phyloP scores from a whole-genome alignment of 1,284 basidiomycete species.

The Leccinum angustisporum region DNA sequence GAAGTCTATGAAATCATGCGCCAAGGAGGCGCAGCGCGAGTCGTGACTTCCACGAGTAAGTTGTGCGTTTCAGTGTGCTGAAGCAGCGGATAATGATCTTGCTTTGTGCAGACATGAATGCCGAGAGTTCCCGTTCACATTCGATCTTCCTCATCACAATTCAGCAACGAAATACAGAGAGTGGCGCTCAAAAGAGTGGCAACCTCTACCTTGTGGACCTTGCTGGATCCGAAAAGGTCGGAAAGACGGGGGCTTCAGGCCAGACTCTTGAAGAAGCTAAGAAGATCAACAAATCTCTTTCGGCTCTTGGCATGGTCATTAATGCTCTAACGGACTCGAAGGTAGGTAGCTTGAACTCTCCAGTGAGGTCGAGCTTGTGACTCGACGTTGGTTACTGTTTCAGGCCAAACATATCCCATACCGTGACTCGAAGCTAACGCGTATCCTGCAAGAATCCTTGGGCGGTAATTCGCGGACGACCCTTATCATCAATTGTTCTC shows the following conservation, averaged over 20 bases:
- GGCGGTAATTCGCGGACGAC: conserved; percentile 99
- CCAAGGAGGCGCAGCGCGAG: conserved; percentile 88
- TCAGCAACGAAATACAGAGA: conserved; percentile 94
- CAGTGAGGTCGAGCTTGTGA: conserved; percentile 3
- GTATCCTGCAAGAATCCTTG: conserved; percentile 99
- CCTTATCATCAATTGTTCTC: conserved; percentile 98
- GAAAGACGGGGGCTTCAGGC: conserved; percentile 98
- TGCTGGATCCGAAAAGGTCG: conserved; percentile 98
- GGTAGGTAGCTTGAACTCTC: conserved; percentile 44
- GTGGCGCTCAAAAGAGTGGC: conserved; percentile 93
- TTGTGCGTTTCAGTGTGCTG: conserved; percentile 14
- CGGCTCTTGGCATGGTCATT: conserved; percentile 99
- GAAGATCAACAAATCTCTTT: conserved; percentile 99
- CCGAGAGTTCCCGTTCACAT: conserved; percentile 98
- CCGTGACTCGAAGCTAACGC: conserved; percentile 98
- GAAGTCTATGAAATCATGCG: conserved; percentile 99
- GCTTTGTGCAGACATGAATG: conserved; percentile 89
- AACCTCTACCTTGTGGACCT: conserved; percentile 98
- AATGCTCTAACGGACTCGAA: conserved; percentile 97
- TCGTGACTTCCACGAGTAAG: conserved; percentile 94
- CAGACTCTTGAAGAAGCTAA: conserved; percentile 99
- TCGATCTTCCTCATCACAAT: conserved; percentile 99
- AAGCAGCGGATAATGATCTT: conserved; percentile 9
- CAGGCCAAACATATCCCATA: conserved; percentile 98
- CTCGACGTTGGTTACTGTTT: conserved; percentile 5